These are phyloP conservation scores for Akanthomyces dipterigenus DNA, from an alignment of 2,329 filamentous ascomycete genomes.

Conservation along the genomic window DNA sequence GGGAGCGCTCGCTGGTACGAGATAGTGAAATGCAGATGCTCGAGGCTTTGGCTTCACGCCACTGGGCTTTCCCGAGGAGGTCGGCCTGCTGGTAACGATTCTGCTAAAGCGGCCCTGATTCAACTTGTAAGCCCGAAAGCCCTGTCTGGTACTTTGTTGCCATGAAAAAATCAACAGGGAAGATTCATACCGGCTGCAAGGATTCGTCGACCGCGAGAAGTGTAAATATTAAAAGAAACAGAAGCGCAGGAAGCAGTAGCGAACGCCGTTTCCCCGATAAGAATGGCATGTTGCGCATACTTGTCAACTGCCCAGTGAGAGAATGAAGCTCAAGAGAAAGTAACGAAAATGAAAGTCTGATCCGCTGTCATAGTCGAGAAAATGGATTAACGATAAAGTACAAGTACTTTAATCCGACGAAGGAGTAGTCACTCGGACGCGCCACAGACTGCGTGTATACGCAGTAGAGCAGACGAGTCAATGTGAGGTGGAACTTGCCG, in stretches of 20 bases:
- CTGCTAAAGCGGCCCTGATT: constrained; percentile 6
- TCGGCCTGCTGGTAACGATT: not conserved
- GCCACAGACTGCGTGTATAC: not conserved
- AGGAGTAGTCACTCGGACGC: not conserved
- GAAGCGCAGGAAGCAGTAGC: not conserved
- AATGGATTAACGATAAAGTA: not conserved
- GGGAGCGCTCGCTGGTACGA: constrained; percentile 31
- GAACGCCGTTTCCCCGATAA: not conserved
- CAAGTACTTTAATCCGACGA: not conserved
- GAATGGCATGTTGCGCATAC: not conserved
- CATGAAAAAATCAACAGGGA: not conserved
- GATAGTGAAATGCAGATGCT: constrained; percentile 29
- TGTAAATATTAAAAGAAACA: constrained; percentile 5
- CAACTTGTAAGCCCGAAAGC: not conserved
- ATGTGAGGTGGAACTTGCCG: not conserved
- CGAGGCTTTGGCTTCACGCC: not conserved
- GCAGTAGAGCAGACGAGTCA: not conserved
- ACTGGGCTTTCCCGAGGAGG: not conserved
- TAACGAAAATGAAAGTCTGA: not conserved
- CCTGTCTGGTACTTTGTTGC: not conserved
- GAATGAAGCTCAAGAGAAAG: not conserved
- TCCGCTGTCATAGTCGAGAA: not conserved
- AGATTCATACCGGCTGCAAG: constrained; percentile 2
- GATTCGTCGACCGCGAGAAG: constrained; percentile 9
- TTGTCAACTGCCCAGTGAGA: not conserved